phyloP scores from a whole-genome alignment of 2,329 filamentous ascomycete species.

The Fusarium avenaceum region DNA sequence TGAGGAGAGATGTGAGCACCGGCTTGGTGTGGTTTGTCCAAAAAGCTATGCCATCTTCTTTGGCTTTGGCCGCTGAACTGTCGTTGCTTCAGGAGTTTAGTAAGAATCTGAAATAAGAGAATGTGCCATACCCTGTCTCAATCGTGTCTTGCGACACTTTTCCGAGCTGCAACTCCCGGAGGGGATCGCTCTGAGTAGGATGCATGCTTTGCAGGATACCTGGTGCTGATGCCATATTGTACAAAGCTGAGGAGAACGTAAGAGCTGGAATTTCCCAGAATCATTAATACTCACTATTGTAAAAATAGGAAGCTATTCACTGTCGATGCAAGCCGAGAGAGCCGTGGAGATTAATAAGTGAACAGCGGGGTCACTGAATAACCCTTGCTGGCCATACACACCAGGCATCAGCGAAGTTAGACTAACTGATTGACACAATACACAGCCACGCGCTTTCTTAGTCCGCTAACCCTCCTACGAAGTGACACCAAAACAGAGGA shows the following conservation, averaged over 20 bases:
- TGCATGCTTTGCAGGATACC: not conserved
- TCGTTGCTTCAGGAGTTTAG: not conserved
- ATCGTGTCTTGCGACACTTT: not conserved
- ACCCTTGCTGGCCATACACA: not conserved
- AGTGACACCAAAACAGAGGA: too few species aligned
- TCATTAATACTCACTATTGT: not conserved
- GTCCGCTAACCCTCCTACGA: too few species aligned
- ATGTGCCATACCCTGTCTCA: not conserved
- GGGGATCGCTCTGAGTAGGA: not conserved
- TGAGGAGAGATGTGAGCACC: constrained; percentile 19
- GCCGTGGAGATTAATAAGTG: not conserved
- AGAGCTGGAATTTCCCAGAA: rapidly evolving
- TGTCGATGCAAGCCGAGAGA: not conserved
- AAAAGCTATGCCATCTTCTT: constrained; percentile 17
- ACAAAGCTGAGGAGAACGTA: rapidly evolving
- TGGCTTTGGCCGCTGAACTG: not conserved
- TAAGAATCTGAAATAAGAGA: not conserved
- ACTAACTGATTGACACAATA: not conserved
- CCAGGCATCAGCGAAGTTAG: not conserved
- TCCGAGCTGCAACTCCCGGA: not conserved
- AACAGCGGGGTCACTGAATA: not conserved
- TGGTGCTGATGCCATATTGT: not conserved
- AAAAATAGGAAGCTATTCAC: not conserved
- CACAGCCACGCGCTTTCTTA: not conserved
- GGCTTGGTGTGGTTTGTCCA: constrained; percentile 26